Conservation (phyloP, 2,329 filamentous ascomycete species). For the Paraconiothyrium sp. region DNA sequence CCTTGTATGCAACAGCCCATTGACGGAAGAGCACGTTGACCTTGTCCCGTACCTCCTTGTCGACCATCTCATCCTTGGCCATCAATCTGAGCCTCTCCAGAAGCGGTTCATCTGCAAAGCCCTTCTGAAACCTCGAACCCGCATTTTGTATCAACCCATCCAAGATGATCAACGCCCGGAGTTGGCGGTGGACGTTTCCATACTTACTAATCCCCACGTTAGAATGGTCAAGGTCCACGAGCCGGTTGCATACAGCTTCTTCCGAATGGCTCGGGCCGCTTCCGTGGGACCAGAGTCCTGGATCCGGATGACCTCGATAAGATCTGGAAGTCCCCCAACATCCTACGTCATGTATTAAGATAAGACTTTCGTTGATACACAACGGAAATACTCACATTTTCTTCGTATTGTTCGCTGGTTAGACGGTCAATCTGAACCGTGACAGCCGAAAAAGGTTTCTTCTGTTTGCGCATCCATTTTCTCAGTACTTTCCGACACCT, state of each 20-base stretch:
- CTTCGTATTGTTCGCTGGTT: slow-evolving; percentile 87
- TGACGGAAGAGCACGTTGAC: slow-evolving; percentile 85
- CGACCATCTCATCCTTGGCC: slow-evolving; percentile 83
- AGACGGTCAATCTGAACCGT: slow-evolving; percentile 92
- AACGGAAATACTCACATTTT: slow-evolving; percentile 63
- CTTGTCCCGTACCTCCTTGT: slow-evolving; percentile 86
- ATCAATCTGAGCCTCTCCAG: slow-evolving; percentile 90
- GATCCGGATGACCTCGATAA: slow-evolving; percentile 92
- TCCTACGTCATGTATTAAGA: slow-evolving; percentile 51
- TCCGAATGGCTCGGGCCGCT: slow-evolving; percentile 89
- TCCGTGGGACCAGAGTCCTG: slow-evolving; percentile 87
- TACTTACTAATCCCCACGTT: slow-evolving; percentile 73
- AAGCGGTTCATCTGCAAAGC: slow-evolving; percentile 89
- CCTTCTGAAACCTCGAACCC: slow-evolving; percentile 83
- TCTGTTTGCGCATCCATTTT: slow-evolving; percentile 39
- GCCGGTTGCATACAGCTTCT: slow-evolving; percentile 77
- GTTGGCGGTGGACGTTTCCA: slow-evolving; percentile 90
- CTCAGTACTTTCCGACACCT: slow-evolving; percentile 38
- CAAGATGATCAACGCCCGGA: slow-evolving; percentile 86
- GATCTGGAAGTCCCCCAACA: slow-evolving; percentile 87
- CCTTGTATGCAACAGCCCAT: slow-evolving; percentile 86
- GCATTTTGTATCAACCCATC: slow-evolving; percentile 96
- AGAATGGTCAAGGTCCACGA: slow-evolving; percentile 22
- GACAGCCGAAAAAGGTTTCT: slow-evolving; percentile 89
- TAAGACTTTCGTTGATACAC: not conserved